A percentile compares a stretch with the other conserved stretches of the same genome.
Conservation (phyloP, 1,284 basidiomycete genomes). For the Ustilago shanxiensis region DNA sequence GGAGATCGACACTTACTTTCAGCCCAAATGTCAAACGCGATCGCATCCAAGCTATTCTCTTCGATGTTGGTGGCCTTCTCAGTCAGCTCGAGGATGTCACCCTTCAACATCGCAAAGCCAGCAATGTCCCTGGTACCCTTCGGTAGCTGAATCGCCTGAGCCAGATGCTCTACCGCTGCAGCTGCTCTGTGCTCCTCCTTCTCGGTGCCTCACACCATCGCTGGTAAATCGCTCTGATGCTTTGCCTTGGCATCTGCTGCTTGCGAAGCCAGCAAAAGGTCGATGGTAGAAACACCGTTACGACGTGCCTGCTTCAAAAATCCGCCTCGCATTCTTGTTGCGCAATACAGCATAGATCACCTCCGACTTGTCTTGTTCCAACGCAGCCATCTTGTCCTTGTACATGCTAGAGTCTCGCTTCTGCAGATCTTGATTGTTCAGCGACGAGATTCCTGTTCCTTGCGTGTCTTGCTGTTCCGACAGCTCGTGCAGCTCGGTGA, state of each 20-base stretch:
- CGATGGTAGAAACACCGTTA: constrained; percentile 44
- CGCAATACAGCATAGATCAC: constrained; percentile 32
- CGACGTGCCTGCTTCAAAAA: constrained; percentile 44
- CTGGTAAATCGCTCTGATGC: not conserved
- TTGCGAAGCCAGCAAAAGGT: constrained; percentile 26
- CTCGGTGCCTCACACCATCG: constrained; percentile 41
- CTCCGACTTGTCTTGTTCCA: constrained; percentile 44
- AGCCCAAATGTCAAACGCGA: constrained; percentile 47
- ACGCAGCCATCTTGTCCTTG: constrained; percentile 43
- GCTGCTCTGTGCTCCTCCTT: constrained; percentile 43
- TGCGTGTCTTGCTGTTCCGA: constrained; percentile 38
- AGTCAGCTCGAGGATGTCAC: constrained; percentile 39
- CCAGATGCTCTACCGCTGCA: constrained; percentile 25
- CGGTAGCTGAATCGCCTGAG: constrained; percentile 23
- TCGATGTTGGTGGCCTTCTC: constrained; percentile 28
- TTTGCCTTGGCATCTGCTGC: constrained; percentile 4
- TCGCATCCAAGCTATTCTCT: constrained; percentile 24
- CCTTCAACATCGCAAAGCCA: constrained; percentile 32
- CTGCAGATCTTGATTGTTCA: constrained; percentile 30
- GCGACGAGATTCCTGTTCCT: constrained; percentile 37
- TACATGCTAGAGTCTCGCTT: constrained; percentile 38
- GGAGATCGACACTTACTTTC: constrained; percentile 44
- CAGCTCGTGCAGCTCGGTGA: constrained; percentile 30
- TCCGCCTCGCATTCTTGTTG: constrained; percentile 33
- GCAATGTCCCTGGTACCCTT: constrained; percentile 25